Base-by-base conservation (phyloP, 1,284 basidiomycete genomes). In the Grifola frondosa region DNA sequence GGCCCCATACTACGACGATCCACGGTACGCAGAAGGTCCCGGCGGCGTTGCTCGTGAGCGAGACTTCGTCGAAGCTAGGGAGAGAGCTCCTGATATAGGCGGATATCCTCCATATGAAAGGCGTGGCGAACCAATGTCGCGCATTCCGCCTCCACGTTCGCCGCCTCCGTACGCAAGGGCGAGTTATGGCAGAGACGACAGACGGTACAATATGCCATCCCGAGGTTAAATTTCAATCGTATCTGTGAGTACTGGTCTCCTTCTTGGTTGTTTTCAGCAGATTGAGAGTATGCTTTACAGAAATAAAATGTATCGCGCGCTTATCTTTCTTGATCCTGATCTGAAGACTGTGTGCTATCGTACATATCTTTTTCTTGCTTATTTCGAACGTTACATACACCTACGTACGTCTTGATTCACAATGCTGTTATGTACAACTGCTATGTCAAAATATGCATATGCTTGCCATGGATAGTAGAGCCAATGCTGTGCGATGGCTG, bases 1-100 rank as follows among this genome's bases (percentile, higher is more conserved):
- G 2, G 48, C 30, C n/a, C n/a, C n/a, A 25, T 61, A 59, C 45
- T 62, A 61, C 37, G 58, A 63, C 29, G 56, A 56, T 24, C 42
- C 41, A n/a, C 46, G 56, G 32, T 50, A 52, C 42, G 41, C 42
- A 5, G 32, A 42, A 8, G 48, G 54, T 17, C 46, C 52, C 2
- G 37, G 48, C 6, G 49, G 41, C 5, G 22, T 49, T 11, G 33
- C 40, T 3, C 52, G 60, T 10, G 60, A 61, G 8, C 42, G 57
- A 10, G 60, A 59, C 10, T 62, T 50, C 40, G 24, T 44, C 16
- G 56, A 58, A 16, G 6, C 46, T 11, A 45, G 61, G 35, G 57
- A 58, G 11, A 32, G 51, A 10, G 49, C 50, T 19, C 23, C 39
- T 23, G 44, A 46, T 30, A 30, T 37, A 7, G 40, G 34, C 8